Base-by-base conservation (phyloP, 768 basidiomycete species). In the Kondoa malvinella region DNA sequence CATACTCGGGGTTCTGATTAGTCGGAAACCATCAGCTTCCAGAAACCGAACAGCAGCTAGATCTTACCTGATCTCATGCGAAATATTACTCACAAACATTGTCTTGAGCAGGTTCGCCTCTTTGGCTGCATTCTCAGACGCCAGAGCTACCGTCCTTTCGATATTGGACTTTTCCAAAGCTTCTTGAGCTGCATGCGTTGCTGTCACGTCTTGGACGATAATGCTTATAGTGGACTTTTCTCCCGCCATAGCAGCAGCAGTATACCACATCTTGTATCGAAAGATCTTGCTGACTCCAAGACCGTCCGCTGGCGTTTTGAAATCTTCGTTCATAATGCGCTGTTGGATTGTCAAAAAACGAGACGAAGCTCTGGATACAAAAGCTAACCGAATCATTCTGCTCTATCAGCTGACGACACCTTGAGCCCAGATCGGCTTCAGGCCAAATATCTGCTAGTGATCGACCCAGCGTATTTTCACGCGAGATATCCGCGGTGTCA, bases 41-140 rank as follows among this genome's bases (percentile, higher is more conserved):
- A n/a, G 33, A 50, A 27, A 56, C 25, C 40, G 29, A 56, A 56
- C n/a, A n/a, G n/a, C n/a, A n/a, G n/a, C n/a, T n/a, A 64, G 69
- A 1, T 70, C 70, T 3, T 70, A 70, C 1, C 73, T 30, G 17
- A 72, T 69, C 34, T 74, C 73, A 65, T 74, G 73, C 8, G 60
- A 64, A 40, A 74, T 66, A 57, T 68, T 72, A 21, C 70, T 67
- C 3, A 69, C 32, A 67, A 73, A 72, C 26, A 68, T 67, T 58
- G 68, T 71, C 68, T 74, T 74, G 57, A 72, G 66, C 3, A 68
- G 32, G 15, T 32, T 67, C 2, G 73, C 73, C 57, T 74, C 71
- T 21, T 68, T 69, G 21, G 72, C 72, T 0, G 71, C 71, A 8
- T 21, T 59, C 57, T 73, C 73, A 2, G 60, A 31, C 31, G 71